Evolutionary conservation across 331 rosid genomes (phyloP).

Genomic region (Spiraea crenata): DNA sequence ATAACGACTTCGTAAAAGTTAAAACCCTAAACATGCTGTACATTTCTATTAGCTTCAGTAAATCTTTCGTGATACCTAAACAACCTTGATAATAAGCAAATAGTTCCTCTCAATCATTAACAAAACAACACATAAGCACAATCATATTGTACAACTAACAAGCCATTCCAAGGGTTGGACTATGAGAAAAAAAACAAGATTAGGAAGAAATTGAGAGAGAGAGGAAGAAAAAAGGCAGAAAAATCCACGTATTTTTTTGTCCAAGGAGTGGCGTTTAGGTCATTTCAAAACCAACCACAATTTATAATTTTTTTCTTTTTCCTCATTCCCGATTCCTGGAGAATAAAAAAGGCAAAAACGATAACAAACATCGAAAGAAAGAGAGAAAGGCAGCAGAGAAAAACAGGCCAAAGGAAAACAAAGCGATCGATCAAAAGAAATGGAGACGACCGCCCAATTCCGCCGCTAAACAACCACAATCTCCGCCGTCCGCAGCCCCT

Average conservation of each 20-base stretch:
- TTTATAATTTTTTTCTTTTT: neutral
- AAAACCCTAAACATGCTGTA: too few relatives aligned
- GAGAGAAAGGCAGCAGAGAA: neutral
- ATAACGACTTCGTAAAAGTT: too few relatives aligned
- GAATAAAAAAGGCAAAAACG: neutral
- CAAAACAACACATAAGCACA: too few relatives aligned
- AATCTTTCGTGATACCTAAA: too few relatives aligned
- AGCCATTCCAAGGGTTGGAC: neutral
- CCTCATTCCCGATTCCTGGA: slow-evolving; percentile 1
- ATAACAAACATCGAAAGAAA: neutral
- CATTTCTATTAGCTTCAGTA: too few relatives aligned
- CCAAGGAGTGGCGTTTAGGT: neutral
- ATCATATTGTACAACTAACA: too few relatives aligned
- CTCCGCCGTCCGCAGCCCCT: neutral
- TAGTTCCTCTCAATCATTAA: too few relatives aligned
- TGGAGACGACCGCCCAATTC: slow-evolving; percentile 9
- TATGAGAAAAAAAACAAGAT: neutral
- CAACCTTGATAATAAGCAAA: too few relatives aligned
- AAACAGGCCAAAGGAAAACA: neutral
- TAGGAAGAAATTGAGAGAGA: neutral
- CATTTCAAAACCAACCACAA: neutral
- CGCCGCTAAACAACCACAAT: neutral
- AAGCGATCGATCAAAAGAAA: neutral
- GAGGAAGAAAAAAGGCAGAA: slow-evolving; percentile 2
- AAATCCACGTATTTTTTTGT: neutral